phyloP scores from a whole-genome alignment of 768 basidiomycete genomes.

The Lentinula sp. region DNA sequence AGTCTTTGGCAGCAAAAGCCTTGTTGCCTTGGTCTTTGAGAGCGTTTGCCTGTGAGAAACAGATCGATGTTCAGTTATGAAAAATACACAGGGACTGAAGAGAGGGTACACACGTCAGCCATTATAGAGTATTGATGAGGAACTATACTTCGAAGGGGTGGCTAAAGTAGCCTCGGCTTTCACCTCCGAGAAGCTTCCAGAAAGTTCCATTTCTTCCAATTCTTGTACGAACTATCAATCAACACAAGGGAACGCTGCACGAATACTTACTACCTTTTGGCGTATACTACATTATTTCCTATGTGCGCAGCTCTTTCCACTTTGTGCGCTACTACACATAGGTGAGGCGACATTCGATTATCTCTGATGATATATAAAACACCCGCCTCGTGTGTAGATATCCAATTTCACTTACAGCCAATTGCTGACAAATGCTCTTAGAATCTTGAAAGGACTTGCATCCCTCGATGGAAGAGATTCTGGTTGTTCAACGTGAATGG shows the following conservation, averaged over 20 bases:
- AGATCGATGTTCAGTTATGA: neutral
- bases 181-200: neutral
- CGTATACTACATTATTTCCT: too few species aligned
- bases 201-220: neutral
- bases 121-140: slow-evolving; percentile 13
- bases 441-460: too few species aligned
- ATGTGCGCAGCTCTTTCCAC: too few species aligned
- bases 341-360: too few species aligned
- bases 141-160: neutral
- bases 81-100: neutral
- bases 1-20: slow-evolving; percentile 90
- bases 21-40: slow-evolving; percentile 95
- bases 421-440: too few species aligned
- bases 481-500: too few species aligned
- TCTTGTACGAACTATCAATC: neutral
- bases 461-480: too few species aligned
- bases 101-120: slow-evolving; percentile 25
- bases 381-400: too few species aligned
- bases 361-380: too few species aligned
- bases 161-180: neutral
- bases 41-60: slow-evolving; percentile 32
- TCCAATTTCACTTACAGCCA: too few species aligned
- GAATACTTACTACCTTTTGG: too few species aligned
- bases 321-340: too few species aligned
- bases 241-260: neutral